A percentile compares a stretch with the other conserved stretches of the same genome.
Evolutionary conservation across 2,329 filamentous ascomycete species (phyloP).

Genomic region (Ophiostoma perfectum): DNA sequence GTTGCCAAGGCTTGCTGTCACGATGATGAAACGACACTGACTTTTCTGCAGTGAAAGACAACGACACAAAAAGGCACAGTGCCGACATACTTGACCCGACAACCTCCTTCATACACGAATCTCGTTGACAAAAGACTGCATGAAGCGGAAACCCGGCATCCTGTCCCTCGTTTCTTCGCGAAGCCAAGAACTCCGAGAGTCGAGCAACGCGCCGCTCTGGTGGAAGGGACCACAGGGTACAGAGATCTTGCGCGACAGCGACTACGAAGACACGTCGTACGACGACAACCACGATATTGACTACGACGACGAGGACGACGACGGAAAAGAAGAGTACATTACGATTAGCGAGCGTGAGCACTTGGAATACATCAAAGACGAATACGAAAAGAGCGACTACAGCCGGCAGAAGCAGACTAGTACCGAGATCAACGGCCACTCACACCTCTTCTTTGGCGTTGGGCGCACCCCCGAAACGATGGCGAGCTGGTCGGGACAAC

Average conservation of each 20-base stretch:
- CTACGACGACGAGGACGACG: slow-evolving; percentile 15
- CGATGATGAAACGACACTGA: slow-evolving; percentile 13
- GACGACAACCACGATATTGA: neutral
- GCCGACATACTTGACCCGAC: neutral
- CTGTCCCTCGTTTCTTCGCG: slow-evolving; percentile 18
- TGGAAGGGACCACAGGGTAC: slow-evolving; percentile 20
- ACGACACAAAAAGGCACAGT: neutral
- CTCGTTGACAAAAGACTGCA: slow-evolving; percentile 17
- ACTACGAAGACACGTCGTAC: neutral
- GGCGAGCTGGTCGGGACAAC: slow-evolving; percentile 64
- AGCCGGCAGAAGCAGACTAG: slow-evolving; percentile 14
- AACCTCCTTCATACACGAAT: neutral
- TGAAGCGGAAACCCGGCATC: slow-evolving; percentile 21
- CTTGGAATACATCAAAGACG: neutral
- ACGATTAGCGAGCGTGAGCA: slow-evolving; percentile 19
- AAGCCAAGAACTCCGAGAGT: slow-evolving; percentile 13
- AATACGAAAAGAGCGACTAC: slow-evolving; percentile 11
- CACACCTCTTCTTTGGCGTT: slow-evolving; percentile 15
- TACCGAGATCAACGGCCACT: slow-evolving; percentile 15
- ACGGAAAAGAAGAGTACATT: slow-evolving; percentile 17
- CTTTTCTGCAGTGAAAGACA: neutral
- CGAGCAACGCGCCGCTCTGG: slow-evolving; percentile 22
- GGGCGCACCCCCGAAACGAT: slow-evolving; percentile 32
- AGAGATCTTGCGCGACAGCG: neutral
- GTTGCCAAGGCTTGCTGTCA: neutral